Conservation (phyloP, 345 rosid species). For the Populus davidiana region DNA sequence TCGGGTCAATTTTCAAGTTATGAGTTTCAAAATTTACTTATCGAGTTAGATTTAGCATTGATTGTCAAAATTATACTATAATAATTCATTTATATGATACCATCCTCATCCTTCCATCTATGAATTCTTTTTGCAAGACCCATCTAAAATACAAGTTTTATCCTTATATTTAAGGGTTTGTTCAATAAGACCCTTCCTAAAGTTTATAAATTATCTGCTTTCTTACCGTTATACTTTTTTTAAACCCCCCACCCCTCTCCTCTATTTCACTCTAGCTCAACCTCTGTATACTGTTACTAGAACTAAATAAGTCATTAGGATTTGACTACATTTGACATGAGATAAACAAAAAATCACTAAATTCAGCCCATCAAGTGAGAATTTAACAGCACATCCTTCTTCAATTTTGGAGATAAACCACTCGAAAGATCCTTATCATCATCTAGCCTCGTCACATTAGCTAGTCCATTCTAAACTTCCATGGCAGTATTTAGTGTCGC, state of each 20-base stretch:
- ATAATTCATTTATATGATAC: background rate
- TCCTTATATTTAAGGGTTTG: background rate
- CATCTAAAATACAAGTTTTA: background rate
- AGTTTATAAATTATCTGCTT: background rate
- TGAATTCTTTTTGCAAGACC: background rate
- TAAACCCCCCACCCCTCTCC: too few species aligned
- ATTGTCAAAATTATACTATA: too few species aligned
- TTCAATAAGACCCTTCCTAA: background rate
- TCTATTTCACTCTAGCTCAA: background rate
- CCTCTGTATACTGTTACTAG: background rate
- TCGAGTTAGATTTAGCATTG: too few species aligned
- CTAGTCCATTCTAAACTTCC: background rate
- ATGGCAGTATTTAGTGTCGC: background rate
- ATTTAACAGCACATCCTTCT: background rate
- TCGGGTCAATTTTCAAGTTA: fast-evolving
- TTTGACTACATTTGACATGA: too few species aligned
- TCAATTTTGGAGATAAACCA: background rate
- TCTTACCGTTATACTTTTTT: too few species aligned
- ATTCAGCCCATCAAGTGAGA: background rate
- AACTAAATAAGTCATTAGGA: too few species aligned
- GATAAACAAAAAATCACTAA: too few species aligned
- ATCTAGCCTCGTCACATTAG: background rate
- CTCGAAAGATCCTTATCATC: background rate
- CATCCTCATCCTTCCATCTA: background rate
- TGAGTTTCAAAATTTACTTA: fast-evolving